A percentile compares a stretch with the other conserved stretches of the same genome.
Evolutionary conservation across 2,329 filamentous ascomycete genomes (phyloP).

Genomic region (Neofusicoccum ribis): DNA sequence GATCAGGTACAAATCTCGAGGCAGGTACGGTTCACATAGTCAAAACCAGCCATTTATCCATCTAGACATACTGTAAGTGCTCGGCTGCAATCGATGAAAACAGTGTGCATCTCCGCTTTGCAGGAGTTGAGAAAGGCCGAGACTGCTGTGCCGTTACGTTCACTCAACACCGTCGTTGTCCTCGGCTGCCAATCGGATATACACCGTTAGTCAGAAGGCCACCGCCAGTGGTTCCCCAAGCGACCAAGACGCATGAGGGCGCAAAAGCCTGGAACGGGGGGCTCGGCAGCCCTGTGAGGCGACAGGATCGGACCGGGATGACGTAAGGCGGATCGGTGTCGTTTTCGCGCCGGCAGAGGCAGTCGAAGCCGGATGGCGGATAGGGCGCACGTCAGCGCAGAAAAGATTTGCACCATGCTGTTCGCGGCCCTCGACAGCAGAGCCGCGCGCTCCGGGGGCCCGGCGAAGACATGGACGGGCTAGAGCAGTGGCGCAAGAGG

Average conservation of each 20-base stretch:
- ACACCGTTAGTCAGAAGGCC: background rate
- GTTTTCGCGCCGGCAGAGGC: background rate
- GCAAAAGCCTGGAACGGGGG: background rate
- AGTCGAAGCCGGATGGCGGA: background rate
- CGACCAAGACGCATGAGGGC: background rate
- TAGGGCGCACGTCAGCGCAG: background rate
- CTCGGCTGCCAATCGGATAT: background rate
- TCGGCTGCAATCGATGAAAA: no score
- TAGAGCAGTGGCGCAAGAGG: background rate
- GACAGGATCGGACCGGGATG: conserved; percentile 3
- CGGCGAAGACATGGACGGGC: background rate
- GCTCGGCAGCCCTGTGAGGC: background rate
- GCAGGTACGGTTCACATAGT: no score
- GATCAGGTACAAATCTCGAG: no score
- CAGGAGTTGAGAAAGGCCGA: background rate
- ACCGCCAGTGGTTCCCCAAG: background rate
- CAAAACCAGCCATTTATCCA: no score
- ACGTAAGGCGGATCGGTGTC: background rate
- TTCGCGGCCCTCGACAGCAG: background rate
- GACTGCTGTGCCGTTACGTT: no score
- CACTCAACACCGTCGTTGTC: no score
- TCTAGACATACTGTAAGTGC: no score
- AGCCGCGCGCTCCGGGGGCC: background rate
- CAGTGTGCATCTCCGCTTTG: background rate
- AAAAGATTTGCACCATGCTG: background rate